Evolutionary conservation across 805 yeast species (phyloP).

Genomic region (Sugiyamaella mastotermitis): DNA sequence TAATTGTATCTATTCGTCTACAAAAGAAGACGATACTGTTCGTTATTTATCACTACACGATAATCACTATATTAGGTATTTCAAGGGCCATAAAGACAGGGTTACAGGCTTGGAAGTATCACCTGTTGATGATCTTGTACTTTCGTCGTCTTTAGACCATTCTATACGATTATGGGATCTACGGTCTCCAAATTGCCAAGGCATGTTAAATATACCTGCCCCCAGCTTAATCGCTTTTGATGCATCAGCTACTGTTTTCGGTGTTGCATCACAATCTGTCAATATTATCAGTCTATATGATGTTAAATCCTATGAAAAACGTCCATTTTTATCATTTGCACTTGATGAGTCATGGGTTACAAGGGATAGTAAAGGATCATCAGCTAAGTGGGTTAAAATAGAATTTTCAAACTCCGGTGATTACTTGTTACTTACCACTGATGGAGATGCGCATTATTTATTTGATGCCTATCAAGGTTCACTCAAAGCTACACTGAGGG

Average conservation of each 20-base stretch:
- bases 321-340: conserved; percentile 45
- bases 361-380: too few species aligned
- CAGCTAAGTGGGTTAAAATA: conserved; percentile 48
- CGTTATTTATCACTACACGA: conserved; percentile 72
- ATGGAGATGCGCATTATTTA: conserved; percentile 52
- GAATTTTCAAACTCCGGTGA: conserved; percentile 80
- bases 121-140: conserved; percentile 58
- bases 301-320: conserved; percentile 48
- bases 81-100: conserved; percentile 75
- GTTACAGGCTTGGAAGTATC: conserved; percentile 69
- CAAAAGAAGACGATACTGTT: conserved; percentile 60
- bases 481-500: conserved; percentile 40
- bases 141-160: conserved; percentile 68
- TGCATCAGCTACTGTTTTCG: conserved; percentile 79
- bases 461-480: conserved; percentile 67
- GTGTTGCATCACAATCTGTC: conserved; percentile 46
- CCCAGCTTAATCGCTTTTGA: conserved; percentile 66
- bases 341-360: conserved; percentile 33
- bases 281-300: conserved; percentile 56
- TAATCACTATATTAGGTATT: conserved; percentile 77
- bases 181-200: conserved; percentile 40
- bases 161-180: conserved; percentile 87
- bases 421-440: conserved; percentile 50
- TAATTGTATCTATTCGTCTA: conserved; percentile 77
- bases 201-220: conserved; percentile 48